phyloP scores from a whole-genome alignment of 495 filamentous ascomycete genomes.

The Aspergillus nanangensis region DNA sequence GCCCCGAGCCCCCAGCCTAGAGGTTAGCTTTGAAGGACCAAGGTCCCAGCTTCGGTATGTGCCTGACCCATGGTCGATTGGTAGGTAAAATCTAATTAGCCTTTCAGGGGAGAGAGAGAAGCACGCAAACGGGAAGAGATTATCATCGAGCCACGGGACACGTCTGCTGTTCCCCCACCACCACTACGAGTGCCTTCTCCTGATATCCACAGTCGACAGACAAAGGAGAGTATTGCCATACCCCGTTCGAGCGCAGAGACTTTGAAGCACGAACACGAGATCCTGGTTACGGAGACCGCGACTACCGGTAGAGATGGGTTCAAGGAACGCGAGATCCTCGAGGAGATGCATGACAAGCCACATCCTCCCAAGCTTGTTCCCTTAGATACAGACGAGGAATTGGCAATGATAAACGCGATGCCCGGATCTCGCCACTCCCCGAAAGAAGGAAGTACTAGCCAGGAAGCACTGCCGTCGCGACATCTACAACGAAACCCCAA shows the following conservation, averaged over 20 bases:
- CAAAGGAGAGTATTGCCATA: conserved; percentile 7
- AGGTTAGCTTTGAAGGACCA: conserved; percentile 11
- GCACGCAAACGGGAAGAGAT: conserved; percentile 8
- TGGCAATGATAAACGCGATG: conserved; percentile 13
- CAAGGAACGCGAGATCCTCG: conserved; percentile 11
- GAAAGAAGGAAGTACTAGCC: conserved; percentile 1
- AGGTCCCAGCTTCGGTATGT: conserved; percentile 10
- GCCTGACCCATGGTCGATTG: too few relatives aligned
- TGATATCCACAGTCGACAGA: conserved; percentile 8
- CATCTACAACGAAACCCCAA: conserved; percentile 8
- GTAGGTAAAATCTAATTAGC: background rate
- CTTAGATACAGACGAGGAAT: conserved; percentile 6
- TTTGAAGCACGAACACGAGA: conserved; percentile 7
- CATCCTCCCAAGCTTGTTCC: background rate
- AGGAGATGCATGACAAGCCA: conserved; percentile 10
- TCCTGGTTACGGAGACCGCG: conserved; percentile 3
- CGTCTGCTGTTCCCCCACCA: background rate
- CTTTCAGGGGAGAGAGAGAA: conserved; percentile 1
- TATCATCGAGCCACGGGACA: conserved; percentile 5
- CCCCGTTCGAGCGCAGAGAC: conserved; percentile 4
- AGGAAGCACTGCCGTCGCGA: conserved; percentile 1
- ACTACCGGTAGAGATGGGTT: background rate
- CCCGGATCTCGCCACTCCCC: background rate
- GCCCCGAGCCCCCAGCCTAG: conserved; percentile 13
- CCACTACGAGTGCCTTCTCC: conserved; percentile 3